Conservation (phyloP, 1,284 basidiomycete species). For the Gymnopus androsaceus region DNA sequence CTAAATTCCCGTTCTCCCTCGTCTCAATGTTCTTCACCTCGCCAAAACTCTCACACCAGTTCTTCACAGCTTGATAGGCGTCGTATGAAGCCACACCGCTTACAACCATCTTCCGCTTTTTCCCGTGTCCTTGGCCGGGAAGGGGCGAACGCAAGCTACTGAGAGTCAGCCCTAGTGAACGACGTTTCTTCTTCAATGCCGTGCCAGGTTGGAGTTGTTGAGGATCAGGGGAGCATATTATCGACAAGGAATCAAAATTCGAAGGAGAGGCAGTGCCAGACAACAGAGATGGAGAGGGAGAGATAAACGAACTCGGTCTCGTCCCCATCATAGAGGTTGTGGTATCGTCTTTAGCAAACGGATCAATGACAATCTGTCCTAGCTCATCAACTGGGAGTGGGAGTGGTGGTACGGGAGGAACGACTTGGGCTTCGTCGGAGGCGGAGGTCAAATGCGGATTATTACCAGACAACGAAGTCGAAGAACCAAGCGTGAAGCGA, state of each 20-base stretch:
- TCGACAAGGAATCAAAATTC: background rate
- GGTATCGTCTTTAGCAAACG: constrained; percentile 3
- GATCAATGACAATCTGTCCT: background rate
- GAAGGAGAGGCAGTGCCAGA: background rate
- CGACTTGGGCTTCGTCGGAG: no score
- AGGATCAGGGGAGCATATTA: constrained; percentile 3
- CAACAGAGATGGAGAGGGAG: background rate
- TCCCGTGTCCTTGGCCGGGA: background rate
- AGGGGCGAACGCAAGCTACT: background rate
- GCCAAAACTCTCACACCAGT: constrained; percentile 33
- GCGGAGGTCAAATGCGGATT: background rate
- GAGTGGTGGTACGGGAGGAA: constrained; percentile 1
- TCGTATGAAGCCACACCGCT: constrained; percentile 32
- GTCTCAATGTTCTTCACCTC: constrained; percentile 15
- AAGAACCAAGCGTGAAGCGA: constrained; percentile 3
- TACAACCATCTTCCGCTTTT: constrained; percentile 34
- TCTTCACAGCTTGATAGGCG: constrained; percentile 32
- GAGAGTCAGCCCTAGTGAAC: background rate
- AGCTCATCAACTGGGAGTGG: background rate
- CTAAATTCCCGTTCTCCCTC: constrained; percentile 27
- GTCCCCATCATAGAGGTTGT: background rate
- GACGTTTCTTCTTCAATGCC: constrained; percentile 1
- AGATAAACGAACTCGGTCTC: background rate
- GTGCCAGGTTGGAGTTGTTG: background rate
- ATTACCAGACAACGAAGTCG: background rate